phyloP scores from a whole-genome alignment of 176 grass and related monocot genomes.

The Chloris gayana region DNA sequence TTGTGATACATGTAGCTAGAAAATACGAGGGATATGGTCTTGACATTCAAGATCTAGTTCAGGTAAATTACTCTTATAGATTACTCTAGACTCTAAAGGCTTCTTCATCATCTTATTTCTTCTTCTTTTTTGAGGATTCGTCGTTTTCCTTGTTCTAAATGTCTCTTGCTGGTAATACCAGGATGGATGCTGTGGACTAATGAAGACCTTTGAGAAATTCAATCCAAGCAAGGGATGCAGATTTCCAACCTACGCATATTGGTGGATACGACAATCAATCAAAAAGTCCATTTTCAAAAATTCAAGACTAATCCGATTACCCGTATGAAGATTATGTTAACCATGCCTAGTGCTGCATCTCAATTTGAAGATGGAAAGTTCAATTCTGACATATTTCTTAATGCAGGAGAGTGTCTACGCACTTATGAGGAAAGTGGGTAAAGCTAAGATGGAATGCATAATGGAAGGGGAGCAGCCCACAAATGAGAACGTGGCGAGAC shows the following conservation, averaged over 20 bases:
- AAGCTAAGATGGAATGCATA: conserved; percentile 64
- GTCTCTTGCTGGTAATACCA: conserved; percentile 30
- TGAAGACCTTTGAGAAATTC: conserved; percentile 94
- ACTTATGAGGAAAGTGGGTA: conserved; percentile 63
- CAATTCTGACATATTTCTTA: not conserved
- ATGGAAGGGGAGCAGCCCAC: conserved; percentile 68
- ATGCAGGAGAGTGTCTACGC: conserved; percentile 73
- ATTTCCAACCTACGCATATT: conserved; percentile 85
- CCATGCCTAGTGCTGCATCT: not conserved
- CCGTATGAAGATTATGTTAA: conserved; percentile 29
- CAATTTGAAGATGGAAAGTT: not conserved
- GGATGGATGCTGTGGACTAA: conserved; percentile 83
- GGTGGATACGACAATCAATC: conserved; percentile 88
- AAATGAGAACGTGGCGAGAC: conserved; percentile 65
- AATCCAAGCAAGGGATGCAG: conserved; percentile 77
- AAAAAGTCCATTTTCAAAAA: conserved; percentile 84
- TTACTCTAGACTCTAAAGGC: not conserved
- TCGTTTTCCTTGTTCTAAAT: not conserved
- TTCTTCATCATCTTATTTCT: not conserved
- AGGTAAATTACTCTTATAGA: conserved; percentile 46
- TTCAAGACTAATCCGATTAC: conserved; percentile 80
- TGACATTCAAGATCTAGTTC: conserved; percentile 69
- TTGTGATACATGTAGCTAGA: conserved; percentile 79
- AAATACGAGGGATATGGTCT: conserved; percentile 72
- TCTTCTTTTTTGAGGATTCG: not conserved